Base-by-base conservation (phyloP, 2,329 filamentous ascomycete species). In the Akanthomyces lecanii region DNA sequence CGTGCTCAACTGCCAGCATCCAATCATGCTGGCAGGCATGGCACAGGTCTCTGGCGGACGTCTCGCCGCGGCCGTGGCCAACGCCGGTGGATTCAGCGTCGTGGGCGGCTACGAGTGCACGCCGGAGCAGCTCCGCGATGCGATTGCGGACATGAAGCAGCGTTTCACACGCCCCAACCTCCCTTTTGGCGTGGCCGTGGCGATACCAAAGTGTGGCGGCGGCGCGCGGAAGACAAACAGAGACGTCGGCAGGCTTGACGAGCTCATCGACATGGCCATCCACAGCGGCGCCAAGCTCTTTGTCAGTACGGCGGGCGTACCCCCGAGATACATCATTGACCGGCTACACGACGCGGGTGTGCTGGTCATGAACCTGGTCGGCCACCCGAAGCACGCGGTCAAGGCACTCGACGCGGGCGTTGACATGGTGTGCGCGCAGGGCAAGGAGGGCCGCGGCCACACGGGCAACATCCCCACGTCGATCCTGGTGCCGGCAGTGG, bases 311-410 rank as follows among this genome's bases (percentile, higher is more conserved):
- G 92, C 97, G 0, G 94, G 94, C 8, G 89, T 97, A 30, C 93
- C 94, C 18, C 91, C 93, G 0, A 78, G 79, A 51, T 75, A 80
- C 64, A 85, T 92, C 5, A 89, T 97, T 63, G 86, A 91, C 68
- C 79, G 86, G 50, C 80, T 98, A 53, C 94, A 98, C 72, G 81
- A 82, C 7, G 89, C 89, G 0, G 91, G 90, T 0, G 89, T 98
- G 44, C 74, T 96, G 64, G 82, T 97, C 42, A 97, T 97, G 92
- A 97, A 97, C 75, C 97, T 97, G 93, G 92, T 97, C n/a, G 94
- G 94, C 0, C 90, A 93, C 69, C 93, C 94, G 2, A 92, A 89
- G 73, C 94, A 98, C 74, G 93, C 93, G 0, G 85, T 88, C 73
- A 97, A 97, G 79, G 93, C 93, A 2, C 80, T 98, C 5, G 86